A percentile compares a stretch with the other conserved stretches of the same genome.
Conservation (phyloP, 2,329 filamentous ascomycete species). For the Fusarium nurragi region DNA sequence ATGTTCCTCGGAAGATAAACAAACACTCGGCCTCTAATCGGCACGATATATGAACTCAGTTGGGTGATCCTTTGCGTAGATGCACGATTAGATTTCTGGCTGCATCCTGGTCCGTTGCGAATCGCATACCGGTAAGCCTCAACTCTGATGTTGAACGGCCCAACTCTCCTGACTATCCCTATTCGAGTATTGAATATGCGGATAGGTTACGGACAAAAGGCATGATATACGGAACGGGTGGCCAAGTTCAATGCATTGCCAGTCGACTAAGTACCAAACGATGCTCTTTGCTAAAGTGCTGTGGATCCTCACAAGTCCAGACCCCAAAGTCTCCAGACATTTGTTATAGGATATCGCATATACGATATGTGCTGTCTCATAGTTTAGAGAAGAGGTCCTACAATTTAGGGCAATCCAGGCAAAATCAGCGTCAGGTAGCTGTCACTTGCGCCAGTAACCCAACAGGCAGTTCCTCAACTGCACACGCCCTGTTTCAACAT, state of each 20-base stretch:
- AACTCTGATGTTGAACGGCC: background rate
- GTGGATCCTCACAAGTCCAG: no score
- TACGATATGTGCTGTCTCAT: no score
- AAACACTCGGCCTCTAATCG: background rate
- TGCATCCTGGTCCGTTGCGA: background rate
- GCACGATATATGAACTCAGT: background rate
- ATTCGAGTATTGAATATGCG: background rate
- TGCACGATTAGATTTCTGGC: background rate
- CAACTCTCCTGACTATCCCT: background rate
- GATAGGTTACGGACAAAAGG: background rate
- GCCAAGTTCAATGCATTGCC: no score
- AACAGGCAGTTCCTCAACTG: background rate
- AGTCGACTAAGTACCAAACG: no score
- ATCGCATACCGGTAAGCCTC: background rate
- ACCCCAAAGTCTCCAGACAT: no score
- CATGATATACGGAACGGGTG: background rate
- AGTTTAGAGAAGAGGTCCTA: no score
- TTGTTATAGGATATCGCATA: no score
- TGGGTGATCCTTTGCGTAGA: background rate
- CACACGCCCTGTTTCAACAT: slow-evolving; percentile 1
- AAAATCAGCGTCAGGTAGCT: background rate
- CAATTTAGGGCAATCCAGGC: no score
- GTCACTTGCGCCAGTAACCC: background rate
- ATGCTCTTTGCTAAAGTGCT: no score
- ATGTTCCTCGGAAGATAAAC: background rate